Evolutionary conservation across 331 rosid genomes (phyloP), one percentile per base, ranked within the genome.

Genomic region (Pyracantha coccinea): DNA sequence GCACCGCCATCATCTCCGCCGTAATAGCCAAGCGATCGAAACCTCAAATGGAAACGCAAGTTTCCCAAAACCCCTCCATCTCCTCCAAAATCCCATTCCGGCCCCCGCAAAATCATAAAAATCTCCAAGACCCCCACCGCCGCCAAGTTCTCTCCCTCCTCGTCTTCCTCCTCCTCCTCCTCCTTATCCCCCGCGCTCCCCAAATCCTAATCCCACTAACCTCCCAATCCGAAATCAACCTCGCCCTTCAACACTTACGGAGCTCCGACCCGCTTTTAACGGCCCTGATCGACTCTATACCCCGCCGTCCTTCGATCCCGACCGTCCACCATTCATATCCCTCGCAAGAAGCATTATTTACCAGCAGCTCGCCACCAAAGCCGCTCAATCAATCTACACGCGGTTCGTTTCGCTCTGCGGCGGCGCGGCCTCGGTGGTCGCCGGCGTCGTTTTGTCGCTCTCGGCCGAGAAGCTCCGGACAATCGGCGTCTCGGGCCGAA

Each of bases 361-460:
- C 84, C 97, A 92, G 79, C 96, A 92, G 60, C 96, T 92, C 65
- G 90, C 92, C 19, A 71, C 67, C 75, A 85, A 86, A 25, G 91
- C 92, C 11, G 85, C 96, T 3, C 65, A 89, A 5, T 27, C 94
- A 13, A 88, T 90, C 83, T 71, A 84, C 86, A 2, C 68, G 20
- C 92, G 91, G 29, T 90, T 90, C 81, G 69, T 88, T 61, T 10
- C 88, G 1, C 92, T 92, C 71, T 88, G 93, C 62, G 96, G 88
- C 5, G 85, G 89, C 41, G 94, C 66, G 69, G 77, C 41, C 5
- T 50, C 67, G 32, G 84, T 92, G 1, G 68, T 53, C 7, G 88
- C 96, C 4, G 84, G 79, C 28, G 38, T 54, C 20, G 86, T 90
- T 16, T 76, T 86, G 6, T 75, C 85, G 0, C 83, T 90, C 17